A percentile compares a stretch with the other conserved stretches of the same genome.
These are phyloP conservation scores for Dicorynia guianensis DNA, from an alignment of 306 rosid species.

Conservation along the genomic window DNA sequence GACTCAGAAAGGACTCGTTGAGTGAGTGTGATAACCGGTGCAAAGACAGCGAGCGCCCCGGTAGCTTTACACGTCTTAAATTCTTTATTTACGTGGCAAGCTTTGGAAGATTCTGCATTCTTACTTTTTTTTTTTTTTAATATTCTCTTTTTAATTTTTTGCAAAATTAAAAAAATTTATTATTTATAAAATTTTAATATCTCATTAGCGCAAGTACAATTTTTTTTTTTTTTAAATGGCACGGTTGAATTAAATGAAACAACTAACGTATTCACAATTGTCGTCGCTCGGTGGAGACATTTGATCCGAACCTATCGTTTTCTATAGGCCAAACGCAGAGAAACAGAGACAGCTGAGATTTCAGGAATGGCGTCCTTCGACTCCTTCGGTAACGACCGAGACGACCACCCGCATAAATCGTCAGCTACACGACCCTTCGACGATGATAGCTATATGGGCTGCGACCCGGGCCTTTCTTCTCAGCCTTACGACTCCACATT, in stretches of 20 bases:
- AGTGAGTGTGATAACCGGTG: too few species aligned
- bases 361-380: constrained; percentile 69
- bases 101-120: neutral
- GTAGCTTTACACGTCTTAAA: neutral
- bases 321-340: neutral
- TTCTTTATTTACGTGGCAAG: neutral
- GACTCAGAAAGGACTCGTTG: neutral
- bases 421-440: constrained; percentile 48
- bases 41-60: too few species aligned
- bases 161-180: too few species aligned
- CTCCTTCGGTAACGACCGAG: constrained; percentile 51
- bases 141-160: too few species aligned
- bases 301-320: constrained; percentile 48
- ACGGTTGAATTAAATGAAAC: too few species aligned
- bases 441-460: constrained; percentile 53
- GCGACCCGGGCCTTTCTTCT: constrained; percentile 33
- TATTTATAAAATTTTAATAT: too few species aligned
- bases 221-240: too few species aligned
- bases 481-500: constrained; percentile 49
- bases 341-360: neutral
- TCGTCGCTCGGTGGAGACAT: too few species aligned
- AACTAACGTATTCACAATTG: too few species aligned
- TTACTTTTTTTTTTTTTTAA: neutral
- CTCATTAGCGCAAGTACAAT: too few species aligned
- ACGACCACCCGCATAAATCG: constrained; percentile 39